A percentile compares a stretch with the other conserved stretches of the same genome.
These are phyloP conservation scores for Filobasidium floriforme DNA, from an alignment of 768 basidiomycete genomes.

Conservation along the genomic window DNA sequence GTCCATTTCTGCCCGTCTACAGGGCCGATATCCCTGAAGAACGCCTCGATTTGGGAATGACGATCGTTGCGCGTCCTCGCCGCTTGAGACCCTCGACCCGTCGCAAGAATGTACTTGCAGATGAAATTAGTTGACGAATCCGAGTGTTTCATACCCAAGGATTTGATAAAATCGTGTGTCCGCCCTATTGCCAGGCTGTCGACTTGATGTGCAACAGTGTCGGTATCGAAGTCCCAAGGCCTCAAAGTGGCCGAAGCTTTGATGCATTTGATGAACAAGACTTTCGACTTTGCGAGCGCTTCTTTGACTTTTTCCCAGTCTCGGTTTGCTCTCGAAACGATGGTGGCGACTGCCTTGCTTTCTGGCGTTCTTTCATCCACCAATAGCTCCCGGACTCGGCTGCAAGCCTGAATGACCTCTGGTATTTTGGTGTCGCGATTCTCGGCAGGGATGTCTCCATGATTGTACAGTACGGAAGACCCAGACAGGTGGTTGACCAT, in stretches of 20 bases:
- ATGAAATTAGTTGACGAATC: background rate
- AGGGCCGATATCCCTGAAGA: background rate
- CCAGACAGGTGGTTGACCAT: background rate
- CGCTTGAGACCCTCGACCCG: background rate
- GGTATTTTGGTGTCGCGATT: background rate
- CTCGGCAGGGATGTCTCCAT: background rate
- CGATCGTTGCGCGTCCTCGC: background rate
- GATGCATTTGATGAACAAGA: slow-evolving; percentile 1
- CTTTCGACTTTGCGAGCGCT: background rate
- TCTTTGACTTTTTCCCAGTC: background rate
- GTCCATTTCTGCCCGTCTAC: no score
- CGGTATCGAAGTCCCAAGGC: background rate
- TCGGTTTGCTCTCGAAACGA: background rate
- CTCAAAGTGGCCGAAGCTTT: background rate
- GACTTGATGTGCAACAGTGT: background rate
- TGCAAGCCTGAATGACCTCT: background rate
- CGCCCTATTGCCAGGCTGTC: background rate
- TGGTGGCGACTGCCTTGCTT: background rate
- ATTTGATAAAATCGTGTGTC: background rate
- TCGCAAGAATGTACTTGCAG: background rate
- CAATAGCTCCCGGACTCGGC: background rate
- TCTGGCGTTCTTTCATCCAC: background rate
- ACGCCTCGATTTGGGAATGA: background rate
- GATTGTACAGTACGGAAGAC: background rate
- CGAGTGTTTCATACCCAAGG: background rate